Conservation (phyloP, 768 basidiomycete species). For the Punctularia strigosozonata region DNA sequence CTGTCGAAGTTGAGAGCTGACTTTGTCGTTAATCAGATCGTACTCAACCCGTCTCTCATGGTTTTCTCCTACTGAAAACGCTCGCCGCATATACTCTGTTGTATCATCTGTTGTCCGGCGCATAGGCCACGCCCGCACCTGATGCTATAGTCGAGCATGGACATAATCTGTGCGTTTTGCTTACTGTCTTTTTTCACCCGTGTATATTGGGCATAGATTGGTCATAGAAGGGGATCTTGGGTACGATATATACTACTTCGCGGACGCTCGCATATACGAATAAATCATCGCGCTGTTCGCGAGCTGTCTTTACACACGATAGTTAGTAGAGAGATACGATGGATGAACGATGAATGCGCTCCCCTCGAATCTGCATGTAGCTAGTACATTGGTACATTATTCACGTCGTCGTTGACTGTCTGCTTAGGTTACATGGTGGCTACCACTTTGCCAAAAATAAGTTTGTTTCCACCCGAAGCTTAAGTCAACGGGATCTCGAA, state of each 20-base stretch:
- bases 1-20: conserved; percentile 10
- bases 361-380: too few species aligned
- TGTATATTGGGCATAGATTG: too few species aligned
- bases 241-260: background rate
- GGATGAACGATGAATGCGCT: too few species aligned
- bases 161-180: too few species aligned
- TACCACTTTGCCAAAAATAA: too few species aligned
- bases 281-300: background rate
- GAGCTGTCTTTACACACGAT: background rate
- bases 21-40: conserved; percentile 37
- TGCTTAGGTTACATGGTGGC: too few species aligned
- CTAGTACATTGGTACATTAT: background rate
- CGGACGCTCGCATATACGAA: background rate
- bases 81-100: background rate
- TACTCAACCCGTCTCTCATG: conserved; percentile 84
- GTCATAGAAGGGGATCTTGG: too few species aligned
- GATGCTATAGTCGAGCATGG: background rate
- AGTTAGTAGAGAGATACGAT: background rate
- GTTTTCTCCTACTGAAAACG: conserved; percentile 50
- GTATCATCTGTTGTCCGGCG: background rate
- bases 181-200: too few species aligned
- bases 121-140: background rate
- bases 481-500: too few species aligned
- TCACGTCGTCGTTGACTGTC: too few species aligned
- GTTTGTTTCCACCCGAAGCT: too few species aligned